These are phyloP conservation scores for Alternaria tenuissima DNA, from an alignment of 2,329 filamentous ascomycete species.

Conservation along the genomic window DNA sequence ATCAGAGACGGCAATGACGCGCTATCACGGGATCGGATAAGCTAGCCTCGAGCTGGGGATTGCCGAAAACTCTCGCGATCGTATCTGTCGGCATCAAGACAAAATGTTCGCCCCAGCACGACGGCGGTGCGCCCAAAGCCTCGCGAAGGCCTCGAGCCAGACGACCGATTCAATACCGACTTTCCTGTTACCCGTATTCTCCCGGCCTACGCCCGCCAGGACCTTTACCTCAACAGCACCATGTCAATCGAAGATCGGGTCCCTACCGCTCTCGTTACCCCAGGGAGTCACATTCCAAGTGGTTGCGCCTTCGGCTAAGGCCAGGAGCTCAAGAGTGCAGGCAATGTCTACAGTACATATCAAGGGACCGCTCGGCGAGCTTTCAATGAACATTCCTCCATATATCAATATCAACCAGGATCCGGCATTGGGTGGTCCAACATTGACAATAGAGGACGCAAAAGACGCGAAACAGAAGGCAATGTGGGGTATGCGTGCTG, in stretches of 20 bases:
- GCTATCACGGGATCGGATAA: conserved; percentile 26
- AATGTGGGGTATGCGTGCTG: conserved; percentile 81
- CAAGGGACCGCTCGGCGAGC: conserved; percentile 80
- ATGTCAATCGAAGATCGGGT: conserved; percentile 83
- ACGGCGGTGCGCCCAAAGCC: conserved; percentile 63
- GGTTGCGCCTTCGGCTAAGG: conserved; percentile 68
- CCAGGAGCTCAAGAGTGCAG: conserved; percentile 68
- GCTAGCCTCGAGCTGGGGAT: conserved; percentile 23
- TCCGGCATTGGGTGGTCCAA: conserved; percentile 66
- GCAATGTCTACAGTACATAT: conserved; percentile 75
- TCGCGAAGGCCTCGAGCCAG: conserved; percentile 56
- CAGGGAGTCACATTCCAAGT: conserved; percentile 72
- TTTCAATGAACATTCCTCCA: conserved; percentile 79
- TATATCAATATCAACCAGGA: conserved; percentile 80
- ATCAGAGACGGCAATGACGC: conserved; percentile 16
- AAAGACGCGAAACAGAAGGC: conserved; percentile 78
- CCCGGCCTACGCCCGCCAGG: conserved; percentile 55
- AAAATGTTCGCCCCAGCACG: conserved; percentile 72
- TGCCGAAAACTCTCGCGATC: conserved; percentile 37
- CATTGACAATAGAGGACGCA: conserved; percentile 74
- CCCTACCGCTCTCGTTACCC: conserved; percentile 61
- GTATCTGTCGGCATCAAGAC: conserved; percentile 24
- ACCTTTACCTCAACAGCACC: conserved; percentile 76
- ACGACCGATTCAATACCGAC: conserved; percentile 66
- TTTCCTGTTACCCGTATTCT: conserved; percentile 78